Evolutionary conservation across 2,329 filamentous ascomycete genomes (phyloP), one percentile per base, ranked within the genome.

Genomic region (Ambrosiella cleistominuta): DNA sequence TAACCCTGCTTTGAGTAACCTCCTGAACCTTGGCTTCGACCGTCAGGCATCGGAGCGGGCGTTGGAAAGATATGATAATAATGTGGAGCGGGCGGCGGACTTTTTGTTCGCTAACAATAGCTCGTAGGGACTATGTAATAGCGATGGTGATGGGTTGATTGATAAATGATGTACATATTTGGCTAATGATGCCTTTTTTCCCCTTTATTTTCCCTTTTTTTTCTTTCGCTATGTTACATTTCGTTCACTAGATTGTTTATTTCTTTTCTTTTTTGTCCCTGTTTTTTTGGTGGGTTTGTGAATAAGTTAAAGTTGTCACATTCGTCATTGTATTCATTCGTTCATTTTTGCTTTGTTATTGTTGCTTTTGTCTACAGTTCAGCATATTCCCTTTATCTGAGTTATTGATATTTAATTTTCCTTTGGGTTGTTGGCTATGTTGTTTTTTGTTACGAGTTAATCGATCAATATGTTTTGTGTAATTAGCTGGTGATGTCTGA

Each of bases 41-140:
- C 77, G 91, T 37, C 73, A 75, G 7, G 82, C 87, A 55, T 86
- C 88, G 13, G 72, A 96, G 40, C 75, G 76, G 54, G 91, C 93
- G 27, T 72, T 97, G 67, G 91, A 97, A 74, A 90, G 91, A 69
- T 95, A 86, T 68, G 89, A 97, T 72, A 96, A 97, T 71, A 93
- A 96, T 69, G 78, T 96, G 68, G 89, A 95, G 71, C 88, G 87
- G 80, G 91, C 95, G 37, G 59, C 59, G 12, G 53, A 60, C 38
- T 60, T 42, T 54, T 51, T 60, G 27, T 56, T 47, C 15, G 17
- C 37, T 7, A 49, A 39, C 47, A 35, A 50, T n/a, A 42, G 40
- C n/a, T 42, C 52, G 52, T 39, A 54, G 38, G 35, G 2, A 27
- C 3, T 27, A 27, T 27, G 27, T 27, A 27, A 27, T 27, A 5